Evolutionary conservation across 176 grass and related monocot species (phyloP).

Genomic region (Musa acuminata): DNA sequence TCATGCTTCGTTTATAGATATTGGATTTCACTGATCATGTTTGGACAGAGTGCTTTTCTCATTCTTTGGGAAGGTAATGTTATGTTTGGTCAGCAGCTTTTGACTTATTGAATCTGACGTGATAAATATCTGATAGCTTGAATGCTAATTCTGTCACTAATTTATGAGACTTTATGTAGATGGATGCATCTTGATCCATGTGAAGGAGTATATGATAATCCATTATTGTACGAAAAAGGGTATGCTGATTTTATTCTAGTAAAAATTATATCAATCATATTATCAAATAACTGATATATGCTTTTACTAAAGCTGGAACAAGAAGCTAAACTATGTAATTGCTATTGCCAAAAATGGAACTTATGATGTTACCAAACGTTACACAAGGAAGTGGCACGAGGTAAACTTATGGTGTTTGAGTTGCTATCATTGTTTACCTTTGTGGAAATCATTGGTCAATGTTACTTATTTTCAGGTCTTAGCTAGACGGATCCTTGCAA

Average conservation of each 20-base stretch:
- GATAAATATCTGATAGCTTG: neutral
- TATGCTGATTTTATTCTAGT: constrained; percentile 9
- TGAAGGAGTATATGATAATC: constrained; percentile 88
- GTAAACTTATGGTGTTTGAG: constrained; percentile 25
- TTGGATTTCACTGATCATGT: constrained; percentile 95
- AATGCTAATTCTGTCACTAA: constrained; percentile 24
- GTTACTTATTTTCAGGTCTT: constrained; percentile 53
- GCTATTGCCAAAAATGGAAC: constrained; percentile 75
- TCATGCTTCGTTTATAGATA: constrained; percentile 42
- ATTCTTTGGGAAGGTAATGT: constrained; percentile 62
- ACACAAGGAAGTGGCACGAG: constrained; percentile 94
- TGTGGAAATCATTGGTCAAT: neutral
- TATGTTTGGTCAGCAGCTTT: constrained; percentile 4
- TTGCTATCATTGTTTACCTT: neutral
- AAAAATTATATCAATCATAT: neutral
- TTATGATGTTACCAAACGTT: constrained; percentile 79
- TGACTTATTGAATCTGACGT: neutral
- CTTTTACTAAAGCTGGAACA: constrained; percentile 68
- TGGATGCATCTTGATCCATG: constrained; percentile 99
- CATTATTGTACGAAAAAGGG: constrained; percentile 90
- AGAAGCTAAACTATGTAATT: constrained; percentile 87
- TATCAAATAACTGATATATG: constrained; percentile 21
- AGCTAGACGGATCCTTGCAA: constrained; percentile 62
- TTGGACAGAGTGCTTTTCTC: constrained; percentile 92
- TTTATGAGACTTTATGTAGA: constrained; percentile 43